A percentile compares a stretch with the other conserved stretches of the same genome.
Evolutionary conservation across 768 basidiomycete genomes (phyloP).

Genomic region (Leucocoprinus sp.): DNA sequence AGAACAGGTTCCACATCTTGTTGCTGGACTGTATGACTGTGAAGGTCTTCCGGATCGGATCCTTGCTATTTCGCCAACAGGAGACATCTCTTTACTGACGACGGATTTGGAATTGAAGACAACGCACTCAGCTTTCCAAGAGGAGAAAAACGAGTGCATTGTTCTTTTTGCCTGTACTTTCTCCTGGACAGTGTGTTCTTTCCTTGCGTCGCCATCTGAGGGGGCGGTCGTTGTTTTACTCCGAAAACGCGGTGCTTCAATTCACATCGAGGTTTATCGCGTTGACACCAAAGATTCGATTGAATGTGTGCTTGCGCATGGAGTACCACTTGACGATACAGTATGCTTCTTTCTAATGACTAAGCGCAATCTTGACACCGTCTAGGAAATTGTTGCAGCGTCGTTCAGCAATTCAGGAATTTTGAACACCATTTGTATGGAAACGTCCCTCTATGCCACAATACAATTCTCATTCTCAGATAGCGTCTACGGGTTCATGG

Average conservation of each 20-base stretch:
- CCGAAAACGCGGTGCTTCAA: background rate
- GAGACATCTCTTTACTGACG: conserved; percentile 18
- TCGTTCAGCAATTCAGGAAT: conserved; percentile 42
- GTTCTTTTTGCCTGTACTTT: conserved; percentile 17
- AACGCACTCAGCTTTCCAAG: conserved; percentile 11
- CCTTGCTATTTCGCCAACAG: conserved; percentile 17
- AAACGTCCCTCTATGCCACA: background rate
- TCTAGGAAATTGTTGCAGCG: conserved; percentile 28
- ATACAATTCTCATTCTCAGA: background rate
- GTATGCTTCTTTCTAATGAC: background rate
- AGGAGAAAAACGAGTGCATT: conserved; percentile 7
- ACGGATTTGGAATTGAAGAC: conserved; percentile 19
- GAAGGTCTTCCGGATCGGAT: conserved; percentile 18
- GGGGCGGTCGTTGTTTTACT: background rate
- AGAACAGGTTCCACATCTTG: conserved; percentile 23
- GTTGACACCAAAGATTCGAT: conserved; percentile 26
- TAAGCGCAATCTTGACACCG: conserved; percentile 7
- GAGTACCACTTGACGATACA: conserved; percentile 22
- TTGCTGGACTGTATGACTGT: conserved; percentile 19
- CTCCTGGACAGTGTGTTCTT: conserved; percentile 13
- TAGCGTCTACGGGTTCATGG: conserved; percentile 23
- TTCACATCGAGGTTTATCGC: conserved; percentile 22
- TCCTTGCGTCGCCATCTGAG: conserved; percentile 1
- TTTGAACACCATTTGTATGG: conserved; percentile 43
- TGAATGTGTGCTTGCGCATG: conserved; percentile 20